Percentiles rank a stretch among this genome's conserved stretches.
Evolutionary conservation across 2,329 filamentous ascomycete species (phyloP).

Genomic region (Aspergillus jensenii): DNA sequence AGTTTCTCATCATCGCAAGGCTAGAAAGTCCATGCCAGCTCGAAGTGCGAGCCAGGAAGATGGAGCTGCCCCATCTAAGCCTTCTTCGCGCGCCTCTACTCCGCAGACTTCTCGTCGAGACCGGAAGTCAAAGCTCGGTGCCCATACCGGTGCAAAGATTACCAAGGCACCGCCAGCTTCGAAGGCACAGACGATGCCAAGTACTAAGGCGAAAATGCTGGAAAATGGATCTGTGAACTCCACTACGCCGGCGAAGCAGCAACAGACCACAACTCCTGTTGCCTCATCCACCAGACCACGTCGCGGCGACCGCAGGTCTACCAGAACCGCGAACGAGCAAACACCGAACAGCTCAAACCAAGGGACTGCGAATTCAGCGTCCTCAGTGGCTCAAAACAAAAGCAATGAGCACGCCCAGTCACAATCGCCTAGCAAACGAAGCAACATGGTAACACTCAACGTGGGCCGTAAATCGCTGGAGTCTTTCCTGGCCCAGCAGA

Average conservation of each 20-base stretch:
- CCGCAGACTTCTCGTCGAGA: constrained; percentile 13
- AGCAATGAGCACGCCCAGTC: background rate
- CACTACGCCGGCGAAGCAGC: constrained; percentile 8
- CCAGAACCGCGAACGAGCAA: background rate
- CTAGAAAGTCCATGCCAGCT: constrained; percentile 20
- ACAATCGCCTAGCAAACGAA: constrained; percentile 2
- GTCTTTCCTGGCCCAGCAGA: background rate
- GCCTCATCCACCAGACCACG: constrained; percentile 10
- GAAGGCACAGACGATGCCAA: background rate
- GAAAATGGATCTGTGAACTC: constrained; percentile 1
- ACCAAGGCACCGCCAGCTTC: constrained; percentile 6
- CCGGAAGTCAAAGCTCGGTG: constrained; percentile 10
- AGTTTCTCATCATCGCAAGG: constrained; percentile 9
- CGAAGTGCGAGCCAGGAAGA: constrained; percentile 11
- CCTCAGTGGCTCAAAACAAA: background rate
- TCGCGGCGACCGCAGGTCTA: constrained; percentile 15
- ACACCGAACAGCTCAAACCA: background rate
- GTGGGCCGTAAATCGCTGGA: constrained; percentile 17
- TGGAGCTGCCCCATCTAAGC: background rate
- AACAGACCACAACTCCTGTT: constrained; percentile 4
- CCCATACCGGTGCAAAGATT: constrained; percentile 1
- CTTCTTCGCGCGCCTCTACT: constrained; percentile 13
- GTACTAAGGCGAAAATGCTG: constrained; percentile 1
- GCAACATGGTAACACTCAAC: constrained; percentile 17
- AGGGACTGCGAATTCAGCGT: background rate